Base-by-base conservation (phyloP, 352 stramenopile species). In the Phytophthora brassicae region DNA sequence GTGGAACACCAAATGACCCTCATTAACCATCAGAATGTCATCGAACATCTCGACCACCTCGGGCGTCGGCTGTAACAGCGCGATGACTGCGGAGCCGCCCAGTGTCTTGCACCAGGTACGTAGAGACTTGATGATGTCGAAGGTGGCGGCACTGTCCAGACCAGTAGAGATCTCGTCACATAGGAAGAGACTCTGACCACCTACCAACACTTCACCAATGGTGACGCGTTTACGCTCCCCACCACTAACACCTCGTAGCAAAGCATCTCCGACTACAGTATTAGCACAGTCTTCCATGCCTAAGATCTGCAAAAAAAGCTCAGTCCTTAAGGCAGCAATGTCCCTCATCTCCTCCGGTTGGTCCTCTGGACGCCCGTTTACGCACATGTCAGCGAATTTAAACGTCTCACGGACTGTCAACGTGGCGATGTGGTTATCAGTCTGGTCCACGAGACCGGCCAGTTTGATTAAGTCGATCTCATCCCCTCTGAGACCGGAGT, bases 11-110 rank as follows among this genome's bases (percentile, higher is more conserved):
- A 98, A 64, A 43, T 86, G 74, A 22, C 96, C 94, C 57, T 97
- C 81, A 64, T 92, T 92, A 28, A 99, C 54, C 55, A 99, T 77
- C 23, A 98, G 81, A 14, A 98, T 78, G 50, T 98, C 84, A 64
- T 99, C 96, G 66, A 99, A 98, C 14, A 97, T 72, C 39, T 89
- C 86, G 11, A 97, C 89, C 7, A 97, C 93, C 69, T 99, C 96
- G 0, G 96, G 95, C 6, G 81, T 81, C 2, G 81, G 81, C 55
- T 91, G 81, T 24, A 88, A 60, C 11, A 89, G 63, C 5, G 77
- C 71, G 17, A 83, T 56, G 16, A 79, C 48, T 22, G 64, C 56
- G 1, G 77, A 74, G 29, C 45, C 83, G 42, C 29, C 56, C 35
- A 64, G 68, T 14, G 60, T 71, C 56, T 66, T 85, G 31, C 68